Evolutionary conservation across 164 flowering plant species (phyloP).

Genomic region (Magnolia sinica): DNA sequence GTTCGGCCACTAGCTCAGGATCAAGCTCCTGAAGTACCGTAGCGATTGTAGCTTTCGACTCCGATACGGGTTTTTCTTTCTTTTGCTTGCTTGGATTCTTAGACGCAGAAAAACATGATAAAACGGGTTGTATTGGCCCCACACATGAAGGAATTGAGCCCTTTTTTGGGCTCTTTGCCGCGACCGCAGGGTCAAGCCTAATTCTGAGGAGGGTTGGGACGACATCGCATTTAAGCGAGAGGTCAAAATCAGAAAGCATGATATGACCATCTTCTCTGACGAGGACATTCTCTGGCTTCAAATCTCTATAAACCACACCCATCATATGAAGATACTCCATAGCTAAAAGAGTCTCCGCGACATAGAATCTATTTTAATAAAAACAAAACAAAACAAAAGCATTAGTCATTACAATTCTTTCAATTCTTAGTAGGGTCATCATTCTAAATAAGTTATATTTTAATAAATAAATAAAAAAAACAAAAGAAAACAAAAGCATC

Average conservation of each 20-base stretch:
- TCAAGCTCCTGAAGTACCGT: slow-evolving; percentile 20
- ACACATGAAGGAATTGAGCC: slow-evolving; percentile 43
- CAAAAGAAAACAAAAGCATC: no score
- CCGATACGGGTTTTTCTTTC: neutral
- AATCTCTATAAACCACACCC: slow-evolving; percentile 81
- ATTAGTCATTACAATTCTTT: neutral
- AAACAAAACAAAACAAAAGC: neutral
- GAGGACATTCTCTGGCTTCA: slow-evolving; percentile 84
- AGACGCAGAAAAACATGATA: slow-evolving; percentile 59
- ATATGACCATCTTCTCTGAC: slow-evolving; percentile 85
- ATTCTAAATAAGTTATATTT: no score
- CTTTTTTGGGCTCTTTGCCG: neutral
- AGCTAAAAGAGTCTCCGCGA: slow-evolving; percentile 70
- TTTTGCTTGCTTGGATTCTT: slow-evolving; percentile 9
- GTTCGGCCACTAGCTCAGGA: slow-evolving; percentile 70
- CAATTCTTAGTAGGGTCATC: neutral
- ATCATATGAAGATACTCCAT: slow-evolving; percentile 89
- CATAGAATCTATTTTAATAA: slow-evolving; percentile 57
- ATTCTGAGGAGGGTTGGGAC: slow-evolving; percentile 53
- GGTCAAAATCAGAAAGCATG: slow-evolving; percentile 92
- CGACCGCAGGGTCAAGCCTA: slow-evolving; percentile 9
- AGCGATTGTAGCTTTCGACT: slow-evolving; percentile 4
- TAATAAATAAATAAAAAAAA: no score
- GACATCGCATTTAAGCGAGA: slow-evolving; percentile 78
- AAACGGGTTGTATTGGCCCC: slow-evolving; percentile 63